Evolutionary conservation across 2,329 filamentous ascomycete genomes (phyloP).

Genomic region (Pseudogymnoascus sp.): DNA sequence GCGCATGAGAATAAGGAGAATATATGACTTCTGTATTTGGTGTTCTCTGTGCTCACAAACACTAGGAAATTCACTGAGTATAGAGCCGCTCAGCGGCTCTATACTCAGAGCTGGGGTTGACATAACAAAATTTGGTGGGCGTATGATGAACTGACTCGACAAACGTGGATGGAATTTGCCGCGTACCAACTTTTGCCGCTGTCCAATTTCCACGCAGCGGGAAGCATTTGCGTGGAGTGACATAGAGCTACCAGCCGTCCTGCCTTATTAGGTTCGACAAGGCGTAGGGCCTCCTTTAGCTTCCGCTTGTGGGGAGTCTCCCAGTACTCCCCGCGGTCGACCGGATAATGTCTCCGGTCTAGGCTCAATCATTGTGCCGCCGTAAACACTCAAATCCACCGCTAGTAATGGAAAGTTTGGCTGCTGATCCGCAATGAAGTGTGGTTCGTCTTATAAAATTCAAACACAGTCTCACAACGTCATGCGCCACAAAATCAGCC

Average conservation of each 20-base stretch:
- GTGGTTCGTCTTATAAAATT: neutral
- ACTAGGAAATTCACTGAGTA: neutral
- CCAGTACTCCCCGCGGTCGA: neutral
- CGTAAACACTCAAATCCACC: neutral
- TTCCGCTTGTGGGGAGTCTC: neutral
- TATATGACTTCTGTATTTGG: neutral
- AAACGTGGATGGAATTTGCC: neutral
- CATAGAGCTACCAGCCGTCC: neutral
- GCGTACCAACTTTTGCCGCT: neutral
- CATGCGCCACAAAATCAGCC: neutral
- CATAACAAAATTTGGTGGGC: neutral
- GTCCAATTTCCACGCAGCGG: neutral
- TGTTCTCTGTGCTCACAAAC: neutral
- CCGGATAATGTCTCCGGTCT: neutral
- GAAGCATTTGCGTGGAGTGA: neutral
- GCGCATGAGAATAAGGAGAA: neutral
- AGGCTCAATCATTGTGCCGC: neutral
- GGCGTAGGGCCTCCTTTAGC: neutral
- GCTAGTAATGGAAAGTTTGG: neutral
- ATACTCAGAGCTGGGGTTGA: neutral
- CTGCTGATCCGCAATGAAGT: neutral
- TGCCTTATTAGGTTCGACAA: neutral
- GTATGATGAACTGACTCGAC: neutral
- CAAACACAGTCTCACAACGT: neutral
- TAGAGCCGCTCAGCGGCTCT: neutral